phyloP scores from a whole-genome alignment of 1,284 basidiomycete species.

The Ustilago loliicola region DNA sequence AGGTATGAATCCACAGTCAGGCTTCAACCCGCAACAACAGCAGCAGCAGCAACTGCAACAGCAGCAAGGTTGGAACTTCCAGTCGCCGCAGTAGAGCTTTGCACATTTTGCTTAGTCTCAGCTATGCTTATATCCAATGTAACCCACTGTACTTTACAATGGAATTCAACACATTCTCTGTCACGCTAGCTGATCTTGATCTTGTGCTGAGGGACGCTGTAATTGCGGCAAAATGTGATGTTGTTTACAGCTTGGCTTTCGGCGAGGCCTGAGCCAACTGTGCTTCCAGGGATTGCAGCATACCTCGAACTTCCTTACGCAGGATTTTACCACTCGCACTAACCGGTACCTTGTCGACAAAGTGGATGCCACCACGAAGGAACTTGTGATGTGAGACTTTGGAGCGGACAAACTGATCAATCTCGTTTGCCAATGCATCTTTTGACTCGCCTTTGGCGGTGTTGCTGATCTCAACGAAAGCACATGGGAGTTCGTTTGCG shows the following conservation, averaged over 20 bases:
- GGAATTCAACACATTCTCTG: not conserved
- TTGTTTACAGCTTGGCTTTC: constrained; percentile 25
- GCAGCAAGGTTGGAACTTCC: constrained; percentile 40
- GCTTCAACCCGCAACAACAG: constrained; percentile 22
- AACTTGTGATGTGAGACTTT: constrained; percentile 48
- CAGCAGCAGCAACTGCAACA: constrained; percentile 20
- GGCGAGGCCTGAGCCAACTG: constrained; percentile 6
- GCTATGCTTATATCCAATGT: constrained; percentile 4
- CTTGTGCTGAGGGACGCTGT: not conserved
- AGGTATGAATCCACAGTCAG: constrained; percentile 17
- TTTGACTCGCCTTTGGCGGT: not conserved
- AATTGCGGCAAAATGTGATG: not conserved
- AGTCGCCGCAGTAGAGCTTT: constrained; percentile 27
- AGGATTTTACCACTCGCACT: constrained; percentile 52
- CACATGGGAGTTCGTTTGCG: constrained; percentile 49
- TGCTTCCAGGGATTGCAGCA: constrained; percentile 23
- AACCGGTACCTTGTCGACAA: constrained; percentile 48
- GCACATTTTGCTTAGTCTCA: not conserved
- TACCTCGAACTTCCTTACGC: constrained; percentile 34
- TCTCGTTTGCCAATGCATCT: constrained; percentile 20
- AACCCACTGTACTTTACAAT: not conserved
- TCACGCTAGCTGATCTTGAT: not conserved
- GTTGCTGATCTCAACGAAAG: constrained; percentile 42
- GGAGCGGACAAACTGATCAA: constrained; percentile 36
- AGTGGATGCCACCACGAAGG: constrained; percentile 46